Percentiles rank a stretch among this genome's conserved stretches.
Conservation (phyloP, 1,284 basidiomycete species). For the Spongiforma sp. region DNA sequence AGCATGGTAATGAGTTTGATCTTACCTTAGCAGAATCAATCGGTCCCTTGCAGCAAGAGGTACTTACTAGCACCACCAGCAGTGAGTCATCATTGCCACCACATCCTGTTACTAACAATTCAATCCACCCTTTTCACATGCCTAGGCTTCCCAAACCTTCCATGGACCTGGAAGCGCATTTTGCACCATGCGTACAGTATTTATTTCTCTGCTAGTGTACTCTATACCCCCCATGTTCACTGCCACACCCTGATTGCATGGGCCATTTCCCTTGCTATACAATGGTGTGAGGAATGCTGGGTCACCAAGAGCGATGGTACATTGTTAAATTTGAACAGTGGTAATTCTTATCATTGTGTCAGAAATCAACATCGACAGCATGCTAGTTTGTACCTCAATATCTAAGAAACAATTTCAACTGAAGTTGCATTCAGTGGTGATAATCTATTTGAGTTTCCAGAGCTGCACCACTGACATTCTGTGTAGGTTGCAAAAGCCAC, state of each 20-base stretch:
- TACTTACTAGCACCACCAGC: no score
- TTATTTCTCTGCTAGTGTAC: background rate
- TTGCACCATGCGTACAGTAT: background rate
- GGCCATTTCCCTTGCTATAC: background rate
- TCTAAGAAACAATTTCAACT: background rate
- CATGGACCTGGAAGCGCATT: background rate
- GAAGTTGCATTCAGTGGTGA: background rate
- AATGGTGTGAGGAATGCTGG: background rate
- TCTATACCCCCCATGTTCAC: background rate
- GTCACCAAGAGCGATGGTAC: no score
- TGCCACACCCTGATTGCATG: background rate
- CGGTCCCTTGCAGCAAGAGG: no score
- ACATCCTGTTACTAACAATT: no score
- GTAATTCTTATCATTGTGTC: no score
- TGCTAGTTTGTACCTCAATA: background rate
- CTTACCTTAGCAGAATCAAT: no score
- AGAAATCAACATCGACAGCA: no score
- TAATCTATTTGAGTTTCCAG: background rate
- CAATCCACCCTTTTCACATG: no score
- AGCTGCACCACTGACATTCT: background rate
- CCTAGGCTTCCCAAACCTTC: background rate
- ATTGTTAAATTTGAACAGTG: no score
- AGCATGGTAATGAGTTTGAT: no score
- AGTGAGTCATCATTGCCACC: no score
- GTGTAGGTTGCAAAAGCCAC: background rate